These are phyloP conservation scores for Ascomycota sp. DNA, from an alignment of 2,329 filamentous ascomycete genomes.

Conservation along the genomic window DNA sequence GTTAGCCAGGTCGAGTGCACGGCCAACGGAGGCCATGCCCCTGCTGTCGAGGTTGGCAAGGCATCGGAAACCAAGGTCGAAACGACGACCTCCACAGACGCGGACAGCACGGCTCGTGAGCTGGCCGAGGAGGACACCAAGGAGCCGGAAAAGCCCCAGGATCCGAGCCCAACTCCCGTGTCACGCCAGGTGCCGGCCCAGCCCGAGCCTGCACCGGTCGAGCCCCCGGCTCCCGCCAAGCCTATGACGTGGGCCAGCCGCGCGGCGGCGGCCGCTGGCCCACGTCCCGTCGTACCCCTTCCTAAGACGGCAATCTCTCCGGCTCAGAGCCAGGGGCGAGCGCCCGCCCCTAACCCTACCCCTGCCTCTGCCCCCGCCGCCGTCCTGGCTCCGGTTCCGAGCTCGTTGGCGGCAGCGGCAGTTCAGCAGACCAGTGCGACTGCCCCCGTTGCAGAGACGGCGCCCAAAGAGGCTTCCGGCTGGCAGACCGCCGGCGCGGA, in stretches of 20 bases:
- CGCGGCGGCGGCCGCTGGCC: conserved; percentile 35
- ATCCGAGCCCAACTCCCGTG: conserved; percentile 34
- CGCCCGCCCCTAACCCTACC: conserved; percentile 23
- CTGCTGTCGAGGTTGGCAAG: conserved; percentile 16
- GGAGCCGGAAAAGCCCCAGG: conserved; percentile 46
- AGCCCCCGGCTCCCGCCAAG: conserved; percentile 28
- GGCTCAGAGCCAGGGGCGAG: conserved; percentile 25
- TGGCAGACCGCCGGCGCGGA: conserved; percentile 83
- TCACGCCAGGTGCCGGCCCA: conserved; percentile 18
- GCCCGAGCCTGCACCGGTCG: conserved; percentile 28
- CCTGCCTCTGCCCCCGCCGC: conserved; percentile 20
- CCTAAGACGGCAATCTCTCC: conserved; percentile 36
- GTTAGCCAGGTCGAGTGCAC: conserved; percentile 18
- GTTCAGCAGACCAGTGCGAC: conserved; percentile 11
- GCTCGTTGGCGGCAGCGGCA: conserved; percentile 13
- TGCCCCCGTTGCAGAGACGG: conserved; percentile 17
- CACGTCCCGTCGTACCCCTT: conserved; percentile 30
- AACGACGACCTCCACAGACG: conserved; percentile 16
- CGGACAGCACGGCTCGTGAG: conserved; percentile 30
- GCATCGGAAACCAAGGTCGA: conserved; percentile 16
- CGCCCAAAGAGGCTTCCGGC: conserved; percentile 28
- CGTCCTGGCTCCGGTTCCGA: conserved; percentile 13
- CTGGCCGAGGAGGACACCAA: conserved; percentile 33
- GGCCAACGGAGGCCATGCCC: conserved; percentile 12
- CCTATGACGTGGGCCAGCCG: conserved; percentile 60